Conservation (phyloP, 306 rosid species). For the Begonia fuchsioides region DNA sequence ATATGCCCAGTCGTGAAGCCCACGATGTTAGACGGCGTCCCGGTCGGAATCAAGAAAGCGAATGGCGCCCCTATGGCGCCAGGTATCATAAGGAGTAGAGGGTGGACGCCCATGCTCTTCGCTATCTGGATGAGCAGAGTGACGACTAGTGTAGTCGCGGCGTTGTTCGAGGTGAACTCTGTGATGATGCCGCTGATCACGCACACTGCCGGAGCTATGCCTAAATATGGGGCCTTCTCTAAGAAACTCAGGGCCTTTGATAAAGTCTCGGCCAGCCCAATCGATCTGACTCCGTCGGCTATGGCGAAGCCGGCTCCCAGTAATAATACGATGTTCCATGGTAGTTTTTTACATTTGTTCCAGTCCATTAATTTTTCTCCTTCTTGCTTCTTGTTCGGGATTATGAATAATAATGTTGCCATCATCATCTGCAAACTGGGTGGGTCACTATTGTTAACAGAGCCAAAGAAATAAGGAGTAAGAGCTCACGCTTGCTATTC, state of each 20-base stretch:
- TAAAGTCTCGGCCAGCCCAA: conserved; percentile 57
- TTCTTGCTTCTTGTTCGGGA: conserved; percentile 56
- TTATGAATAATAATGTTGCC: conserved; percentile 68
- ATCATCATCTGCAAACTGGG: conserved; percentile 41
- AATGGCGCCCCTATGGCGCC: conserved; percentile 75
- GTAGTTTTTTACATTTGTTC: conserved; percentile 83
- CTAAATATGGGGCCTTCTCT: conserved; percentile 43
- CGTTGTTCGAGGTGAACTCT: conserved; percentile 72
- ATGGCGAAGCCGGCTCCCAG: conserved; percentile 86
- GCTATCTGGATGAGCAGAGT: conserved; percentile 61
- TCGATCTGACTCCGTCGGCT: conserved; percentile 68
- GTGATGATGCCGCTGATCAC: conserved; percentile 56
- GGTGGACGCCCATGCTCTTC: conserved; percentile 49
- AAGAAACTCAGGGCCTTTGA: conserved; percentile 44
- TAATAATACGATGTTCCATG: conserved; percentile 68
- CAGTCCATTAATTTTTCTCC: conserved; percentile 87
- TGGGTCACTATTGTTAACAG: not conserved
- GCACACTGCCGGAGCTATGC: conserved; percentile 57
- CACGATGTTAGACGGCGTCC: conserved; percentile 70
- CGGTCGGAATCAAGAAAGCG: conserved; percentile 63
- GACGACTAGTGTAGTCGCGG: conserved; percentile 61
- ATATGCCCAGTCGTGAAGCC: conserved; percentile 71
- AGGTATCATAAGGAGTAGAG: conserved; percentile 67
- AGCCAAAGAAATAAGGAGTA: not conserved
- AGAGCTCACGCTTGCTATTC: conserved; percentile 64